phyloP scores from a whole-genome alignment of 139 green algal genomes.

The Dunaliella primolecta region DNA sequence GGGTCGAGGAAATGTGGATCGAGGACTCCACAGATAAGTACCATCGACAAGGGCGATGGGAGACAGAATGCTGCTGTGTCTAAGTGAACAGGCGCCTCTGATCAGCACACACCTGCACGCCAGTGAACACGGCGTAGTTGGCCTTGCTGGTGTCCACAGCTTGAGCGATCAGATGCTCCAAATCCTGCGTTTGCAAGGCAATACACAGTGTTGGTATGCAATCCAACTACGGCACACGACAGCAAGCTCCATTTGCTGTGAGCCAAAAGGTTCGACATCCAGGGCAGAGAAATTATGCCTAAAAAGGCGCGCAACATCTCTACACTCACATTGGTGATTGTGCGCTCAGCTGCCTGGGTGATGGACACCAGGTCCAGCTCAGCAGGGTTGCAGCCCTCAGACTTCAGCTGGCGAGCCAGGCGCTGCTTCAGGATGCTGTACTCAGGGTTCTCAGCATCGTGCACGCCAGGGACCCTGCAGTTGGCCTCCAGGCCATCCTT shows the following conservation, averaged over 20 bases:
- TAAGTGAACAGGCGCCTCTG: neutral
- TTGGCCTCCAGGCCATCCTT: slow-evolving; percentile 45
- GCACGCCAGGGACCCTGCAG: slow-evolving; percentile 50
- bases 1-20: slow-evolving; percentile 27
- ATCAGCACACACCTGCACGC: slow-evolving; percentile 60
- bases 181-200: too few relatives aligned
- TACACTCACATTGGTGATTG: slow-evolving; percentile 61
- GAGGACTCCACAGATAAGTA: neutral
- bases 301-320: neutral
- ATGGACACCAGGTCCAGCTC: slow-evolving; percentile 63
- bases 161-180: slow-evolving; percentile 83
- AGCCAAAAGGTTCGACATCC: too few relatives aligned
- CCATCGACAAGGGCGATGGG: neutral
- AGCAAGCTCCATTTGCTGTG: too few relatives aligned
- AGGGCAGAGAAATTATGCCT: too few relatives aligned
- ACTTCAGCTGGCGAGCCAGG: too few relatives aligned
- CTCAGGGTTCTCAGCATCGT: slow-evolving; percentile 82
- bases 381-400: slow-evolving; percentile 14
- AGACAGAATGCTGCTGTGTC: neutral
- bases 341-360: slow-evolving; percentile 70
- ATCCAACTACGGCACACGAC: too few relatives aligned
- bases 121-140: slow-evolving; percentile 84
- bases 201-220: slow-evolving; percentile 18
- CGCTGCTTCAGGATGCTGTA: too few relatives aligned
- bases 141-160: slow-evolving; percentile 66